phyloP scores from a whole-genome alignment of 2,329 filamentous ascomycete genomes.

The Macroventuria anomochaeta region DNA sequence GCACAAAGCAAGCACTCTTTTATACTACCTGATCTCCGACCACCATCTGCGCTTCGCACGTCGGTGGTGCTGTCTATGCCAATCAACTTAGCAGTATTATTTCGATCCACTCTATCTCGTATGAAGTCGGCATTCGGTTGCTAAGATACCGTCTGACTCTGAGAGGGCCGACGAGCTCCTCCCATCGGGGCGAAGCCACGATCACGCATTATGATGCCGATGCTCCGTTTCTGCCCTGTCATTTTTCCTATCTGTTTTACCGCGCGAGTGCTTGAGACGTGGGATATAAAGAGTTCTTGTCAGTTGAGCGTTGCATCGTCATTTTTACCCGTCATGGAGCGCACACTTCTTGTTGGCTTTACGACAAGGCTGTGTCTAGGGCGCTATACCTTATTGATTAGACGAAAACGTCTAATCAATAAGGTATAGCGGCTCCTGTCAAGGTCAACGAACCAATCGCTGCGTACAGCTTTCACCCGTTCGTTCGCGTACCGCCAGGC shows the following conservation, averaged over 20 bases:
- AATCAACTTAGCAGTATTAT: background rate
- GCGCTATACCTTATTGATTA: too few relatives aligned
- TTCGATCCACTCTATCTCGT: background rate
- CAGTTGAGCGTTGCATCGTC: background rate
- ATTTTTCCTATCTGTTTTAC: background rate
- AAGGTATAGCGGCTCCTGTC: too few relatives aligned
- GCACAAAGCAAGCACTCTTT: background rate
- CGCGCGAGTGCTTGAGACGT: background rate
- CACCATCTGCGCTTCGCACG: background rate
- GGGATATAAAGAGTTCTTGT: background rate
- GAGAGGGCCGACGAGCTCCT: too few relatives aligned
- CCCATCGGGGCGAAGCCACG: background rate
- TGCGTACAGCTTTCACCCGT: too few relatives aligned
- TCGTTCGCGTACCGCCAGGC: too few relatives aligned
- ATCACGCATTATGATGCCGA: background rate
- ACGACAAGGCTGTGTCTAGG: background rate
- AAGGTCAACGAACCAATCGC: too few relatives aligned
- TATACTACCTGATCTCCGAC: background rate
- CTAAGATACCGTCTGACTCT: background rate
- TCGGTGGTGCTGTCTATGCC: background rate
- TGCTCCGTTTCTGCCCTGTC: background rate
- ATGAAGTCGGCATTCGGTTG: background rate
- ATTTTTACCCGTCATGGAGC: background rate
- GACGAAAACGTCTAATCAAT: too few relatives aligned
- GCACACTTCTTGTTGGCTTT: slow-evolving; percentile 1